Base-by-base conservation (phyloP, 352 stramenopile species). In the Phytophthora hibernalis region DNA sequence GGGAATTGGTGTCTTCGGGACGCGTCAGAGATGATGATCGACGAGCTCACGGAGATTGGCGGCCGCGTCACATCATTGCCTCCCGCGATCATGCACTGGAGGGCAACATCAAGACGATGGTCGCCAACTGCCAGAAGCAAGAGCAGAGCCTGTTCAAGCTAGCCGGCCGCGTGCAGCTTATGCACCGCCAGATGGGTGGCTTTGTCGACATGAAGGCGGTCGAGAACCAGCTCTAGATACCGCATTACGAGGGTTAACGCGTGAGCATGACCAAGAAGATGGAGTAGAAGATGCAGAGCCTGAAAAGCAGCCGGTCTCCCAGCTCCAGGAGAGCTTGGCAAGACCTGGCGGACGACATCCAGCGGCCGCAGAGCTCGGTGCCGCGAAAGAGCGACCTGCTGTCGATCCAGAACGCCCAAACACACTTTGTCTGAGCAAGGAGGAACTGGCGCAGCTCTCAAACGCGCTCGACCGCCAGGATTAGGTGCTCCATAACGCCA, bases 251-350 rank as follows among this genome's bases (percentile, higher is more conserved):
- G n/a, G 79, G 6, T 69, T 95, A 1, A 76, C 83, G 8, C 86
- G 85, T 35, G 84, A 91, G 42, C 56, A 75, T 83, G 62, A 78
- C 71, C 16, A 80, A 93, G 31, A 92, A 92, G 62, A 70, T 92
- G 35, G 87, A 95, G 53, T 70, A 70, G 40, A 95, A 91, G 70
- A 47, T 82, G 3, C 76, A 88, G 24, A 63, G 50, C 5, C 21
- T 90, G 5, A 93, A 53, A 89, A 90, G 51, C 68, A 79, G 20
- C 66, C 70, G 6, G 67, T 72, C 37, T 82, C 61, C 26, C 80
- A 92, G 48, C 83, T 76, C 18, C 75, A 80, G 28, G 82, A 90
- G 15, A 70, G 82, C 40, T 52, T 91, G 7, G 65, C 71, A 54
- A 37, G 83, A 93, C 11, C 28, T 92, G 22, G 57, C 66, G 2